A percentile compares a stretch with the other conserved stretches of the same genome.
Conservation (phyloP, 1,139 yeast species). For the Blastobotrys petasosporus region DNA sequence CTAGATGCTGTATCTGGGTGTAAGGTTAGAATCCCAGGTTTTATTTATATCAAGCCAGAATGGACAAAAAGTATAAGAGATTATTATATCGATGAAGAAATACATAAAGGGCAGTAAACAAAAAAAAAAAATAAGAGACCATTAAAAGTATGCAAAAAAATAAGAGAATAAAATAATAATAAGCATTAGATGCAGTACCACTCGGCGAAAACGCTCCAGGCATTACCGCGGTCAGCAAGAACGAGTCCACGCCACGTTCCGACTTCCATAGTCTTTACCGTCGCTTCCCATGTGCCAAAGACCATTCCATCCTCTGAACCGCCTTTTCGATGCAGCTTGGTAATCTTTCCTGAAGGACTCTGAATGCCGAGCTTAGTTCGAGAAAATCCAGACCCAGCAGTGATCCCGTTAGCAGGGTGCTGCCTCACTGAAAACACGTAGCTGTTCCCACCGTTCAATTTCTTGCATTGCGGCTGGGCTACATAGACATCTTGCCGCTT, state of each 20-base stretch:
- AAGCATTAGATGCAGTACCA: slow-evolving; percentile 57
- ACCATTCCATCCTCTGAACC: slow-evolving; percentile 27
- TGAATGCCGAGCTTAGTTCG: slow-evolving; percentile 62
- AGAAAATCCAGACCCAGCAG: slow-evolving; percentile 37
- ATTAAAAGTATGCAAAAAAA: too few relatives aligned
- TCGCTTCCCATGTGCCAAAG: slow-evolving; percentile 50
- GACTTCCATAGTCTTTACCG: slow-evolving; percentile 56
- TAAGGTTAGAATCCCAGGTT: too few relatives aligned
- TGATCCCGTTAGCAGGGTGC: slow-evolving; percentile 56
- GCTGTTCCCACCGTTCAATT: slow-evolving; percentile 49
- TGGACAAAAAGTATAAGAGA: background rate
- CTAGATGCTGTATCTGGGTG: too few relatives aligned
- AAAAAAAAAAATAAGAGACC: background rate
- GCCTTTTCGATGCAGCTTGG: slow-evolving; percentile 50
- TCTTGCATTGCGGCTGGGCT: slow-evolving; percentile 73
- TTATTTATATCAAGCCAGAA: background rate
- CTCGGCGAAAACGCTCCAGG: slow-evolving; percentile 89
- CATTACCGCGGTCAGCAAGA: slow-evolving; percentile 68
- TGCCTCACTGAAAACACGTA: slow-evolving; percentile 61
- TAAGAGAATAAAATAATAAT: background rate
- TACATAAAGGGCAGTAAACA: too few relatives aligned
- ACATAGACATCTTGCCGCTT: slow-evolving; percentile 73
- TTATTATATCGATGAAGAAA: background rate
- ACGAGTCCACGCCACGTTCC: slow-evolving; percentile 85
- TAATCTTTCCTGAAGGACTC: slow-evolving; percentile 77